These are phyloP conservation scores for Knufia fluminis DNA, from an alignment of 2,329 filamentous ascomycete species.

Conservation along the genomic window DNA sequence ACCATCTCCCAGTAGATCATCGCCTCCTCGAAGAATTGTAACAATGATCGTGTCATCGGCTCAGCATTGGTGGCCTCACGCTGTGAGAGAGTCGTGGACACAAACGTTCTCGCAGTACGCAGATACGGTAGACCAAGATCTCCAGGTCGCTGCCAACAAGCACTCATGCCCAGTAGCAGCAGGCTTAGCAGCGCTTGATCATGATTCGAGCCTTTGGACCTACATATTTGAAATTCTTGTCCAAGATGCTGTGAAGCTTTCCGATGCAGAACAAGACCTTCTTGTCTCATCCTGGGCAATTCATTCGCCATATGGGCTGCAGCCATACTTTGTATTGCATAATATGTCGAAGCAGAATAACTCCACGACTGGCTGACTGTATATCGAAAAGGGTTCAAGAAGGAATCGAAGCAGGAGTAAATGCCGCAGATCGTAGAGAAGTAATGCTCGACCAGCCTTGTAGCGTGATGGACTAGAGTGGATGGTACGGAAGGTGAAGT, in stretches of 20 bases:
- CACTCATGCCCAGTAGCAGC: slow-evolving; percentile 50
- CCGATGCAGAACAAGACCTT: slow-evolving; percentile 43
- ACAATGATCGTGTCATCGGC: slow-evolving; percentile 30
- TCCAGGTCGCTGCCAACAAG: slow-evolving; percentile 50
- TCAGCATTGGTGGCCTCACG: slow-evolving; percentile 16
- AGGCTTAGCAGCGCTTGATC: slow-evolving; percentile 44
- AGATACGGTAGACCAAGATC: slow-evolving; percentile 48
- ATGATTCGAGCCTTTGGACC: slow-evolving; percentile 38
- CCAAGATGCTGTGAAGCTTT: slow-evolving; percentile 46
- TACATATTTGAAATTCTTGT: slow-evolving; percentile 31
- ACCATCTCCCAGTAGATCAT: slow-evolving; percentile 53
- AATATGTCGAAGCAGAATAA: slow-evolving; percentile 50
- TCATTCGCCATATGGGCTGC: slow-evolving; percentile 52
- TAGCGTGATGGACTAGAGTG: slow-evolving; percentile 41
- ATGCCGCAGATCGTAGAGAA: slow-evolving; percentile 54
- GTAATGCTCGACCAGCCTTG: slow-evolving; percentile 53
- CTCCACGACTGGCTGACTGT: slow-evolving; percentile 50
- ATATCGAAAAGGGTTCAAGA: slow-evolving; percentile 52
- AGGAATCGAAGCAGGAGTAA: slow-evolving; percentile 57
- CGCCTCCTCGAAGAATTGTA: slow-evolving; percentile 48
- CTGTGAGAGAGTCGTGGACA: slow-evolving; percentile 17
- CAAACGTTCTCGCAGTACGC: slow-evolving; percentile 37
- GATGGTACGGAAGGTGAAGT: neutral
- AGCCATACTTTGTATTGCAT: slow-evolving; percentile 56
- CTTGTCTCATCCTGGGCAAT: slow-evolving; percentile 44